Percentiles rank a stretch among this genome's conserved stretches.
phyloP scores from a whole-genome alignment of 805 yeast species.

The Ogataea methanolica region DNA sequence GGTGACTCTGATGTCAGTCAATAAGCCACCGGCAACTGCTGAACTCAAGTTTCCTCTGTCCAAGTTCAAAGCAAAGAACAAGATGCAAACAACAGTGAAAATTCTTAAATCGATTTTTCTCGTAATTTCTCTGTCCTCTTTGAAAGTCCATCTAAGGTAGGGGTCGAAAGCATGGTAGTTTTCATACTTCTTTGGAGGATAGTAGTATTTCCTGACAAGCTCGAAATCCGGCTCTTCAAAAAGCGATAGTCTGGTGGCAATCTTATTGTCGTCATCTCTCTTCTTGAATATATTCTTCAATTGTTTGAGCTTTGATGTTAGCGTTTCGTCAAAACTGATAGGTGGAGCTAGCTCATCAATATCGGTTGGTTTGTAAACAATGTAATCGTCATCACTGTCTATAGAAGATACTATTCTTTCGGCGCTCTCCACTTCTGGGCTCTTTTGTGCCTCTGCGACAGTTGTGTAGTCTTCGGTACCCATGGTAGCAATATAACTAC shows the following conservation, averaged over 20 bases:
- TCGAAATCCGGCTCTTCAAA: constrained; percentile 13
- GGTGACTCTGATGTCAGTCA: constrained; percentile 42
- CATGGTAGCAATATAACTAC: not conserved
- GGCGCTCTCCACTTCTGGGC: not conserved
- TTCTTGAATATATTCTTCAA: constrained; percentile 5
- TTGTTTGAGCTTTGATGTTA: constrained; percentile 4
- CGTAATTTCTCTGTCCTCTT: constrained; percentile 10
- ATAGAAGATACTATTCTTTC: not conserved
- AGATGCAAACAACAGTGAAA: constrained; percentile 22
- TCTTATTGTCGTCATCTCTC: constrained; percentile 3
- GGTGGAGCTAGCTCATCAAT: constrained; percentile 9
- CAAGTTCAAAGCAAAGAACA: constrained; percentile 51
- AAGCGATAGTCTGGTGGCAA: constrained; percentile 11
- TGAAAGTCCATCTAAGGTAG: constrained; percentile 11
- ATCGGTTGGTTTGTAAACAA: constrained; percentile 8
- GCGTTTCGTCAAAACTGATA: constrained; percentile 3
- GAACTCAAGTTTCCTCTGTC: constrained; percentile 52
- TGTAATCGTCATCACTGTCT: not conserved
- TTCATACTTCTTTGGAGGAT: constrained; percentile 10
- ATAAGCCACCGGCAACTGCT: constrained; percentile 50
- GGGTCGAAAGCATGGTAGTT: constrained; percentile 13
- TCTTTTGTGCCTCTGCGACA: not conserved
- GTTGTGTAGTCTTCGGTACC: not conserved
- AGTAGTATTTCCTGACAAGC: constrained; percentile 7
- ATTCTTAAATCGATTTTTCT: constrained; percentile 12